These are phyloP conservation scores for Venturia aucupariae DNA, from an alignment of 2,329 filamentous ascomycete genomes.

Conservation along the genomic window DNA sequence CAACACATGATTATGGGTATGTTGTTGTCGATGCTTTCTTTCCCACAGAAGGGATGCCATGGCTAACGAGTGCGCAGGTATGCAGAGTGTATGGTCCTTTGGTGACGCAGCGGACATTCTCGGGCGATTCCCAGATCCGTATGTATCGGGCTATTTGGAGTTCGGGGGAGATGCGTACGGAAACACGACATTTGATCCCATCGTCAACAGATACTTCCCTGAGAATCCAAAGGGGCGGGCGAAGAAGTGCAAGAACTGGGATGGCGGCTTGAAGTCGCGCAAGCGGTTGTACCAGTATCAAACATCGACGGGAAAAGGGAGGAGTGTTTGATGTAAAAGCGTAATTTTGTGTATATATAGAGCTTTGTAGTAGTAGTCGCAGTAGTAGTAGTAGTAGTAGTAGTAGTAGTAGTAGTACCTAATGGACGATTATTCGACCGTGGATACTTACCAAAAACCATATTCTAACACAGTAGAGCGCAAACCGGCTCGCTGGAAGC, in stretches of 20 bases:
- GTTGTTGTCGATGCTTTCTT: background rate
- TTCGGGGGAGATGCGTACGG: constrained; percentile 38
- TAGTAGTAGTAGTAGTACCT: too few relatives aligned
- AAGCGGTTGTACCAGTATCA: background rate
- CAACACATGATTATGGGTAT: constrained; percentile 50
- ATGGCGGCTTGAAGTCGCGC: background rate
- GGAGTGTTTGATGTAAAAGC: too few relatives aligned
- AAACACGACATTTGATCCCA: constrained; percentile 17
- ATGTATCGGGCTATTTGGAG: constrained; percentile 35
- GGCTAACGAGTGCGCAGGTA: constrained; percentile 20
- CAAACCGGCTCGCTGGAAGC: background rate
- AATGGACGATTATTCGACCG: too few relatives aligned
- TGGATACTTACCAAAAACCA: too few relatives aligned
- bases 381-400: too few relatives aligned
- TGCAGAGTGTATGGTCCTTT: constrained; percentile 40
- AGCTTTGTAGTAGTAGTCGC: too few relatives aligned
- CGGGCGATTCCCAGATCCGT: constrained; percentile 22
- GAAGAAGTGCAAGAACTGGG: background rate
- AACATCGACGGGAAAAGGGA: background rate
- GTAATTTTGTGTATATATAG: too few relatives aligned
- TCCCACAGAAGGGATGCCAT: too few relatives aligned
- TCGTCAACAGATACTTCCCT: constrained; percentile 14
- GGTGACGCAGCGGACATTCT: constrained; percentile 34
- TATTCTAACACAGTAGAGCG: too few relatives aligned
- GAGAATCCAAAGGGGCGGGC: background rate